Evolutionary conservation across 2,329 filamentous ascomycete species (phyloP), one percentile per base, ranked within the genome.

Genomic region (Nemania abortiva): DNA sequence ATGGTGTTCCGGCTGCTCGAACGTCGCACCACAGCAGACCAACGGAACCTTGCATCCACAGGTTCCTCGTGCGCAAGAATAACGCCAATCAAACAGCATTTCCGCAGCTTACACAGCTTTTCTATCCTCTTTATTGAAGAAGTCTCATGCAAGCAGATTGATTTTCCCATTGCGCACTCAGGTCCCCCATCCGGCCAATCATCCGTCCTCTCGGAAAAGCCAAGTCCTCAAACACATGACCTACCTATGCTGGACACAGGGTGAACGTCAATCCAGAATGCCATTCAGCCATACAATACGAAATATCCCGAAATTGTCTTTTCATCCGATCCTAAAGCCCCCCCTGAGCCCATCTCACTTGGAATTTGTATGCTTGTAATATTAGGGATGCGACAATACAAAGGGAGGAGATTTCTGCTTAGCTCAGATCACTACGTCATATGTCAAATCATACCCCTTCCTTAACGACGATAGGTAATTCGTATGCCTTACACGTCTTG

Each of bases 81-180:
- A 65, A 69, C 67, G 68, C 72, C 73, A 71, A 76, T 74, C 68
- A 73, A 70, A 39, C 57, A 63, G 34, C 50, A 45, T 47, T 66
- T 27, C 58, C 56, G 20, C 65, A 57, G 58, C 60, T 55, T 66
- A 57, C 68, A 50, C 42, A 13, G 29, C 52, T 42, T 56, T 29
- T 34, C 50, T 20, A 4, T 37, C 45, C 24, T 39, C 24, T 50
- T 29, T 22, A 53, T 24, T 31, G 31, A 53, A 37, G 45, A 61
- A 49, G 27, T 31, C 45, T 58, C 63, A 63, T 49, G 59, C 37
- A 31, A 22, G n/a, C 39, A 31, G 15, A 50, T 57, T 37, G 50
- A 37, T 57, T 47, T 61, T 61, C 54, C 18, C 13, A 20, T 54
- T 29, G 18, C n/a, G 54, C 49, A 58, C 20, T 29, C 37, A 20